Base-by-base conservation (phyloP, 2,329 filamentous ascomycete genomes). In the Talaromyces sp. region DNA sequence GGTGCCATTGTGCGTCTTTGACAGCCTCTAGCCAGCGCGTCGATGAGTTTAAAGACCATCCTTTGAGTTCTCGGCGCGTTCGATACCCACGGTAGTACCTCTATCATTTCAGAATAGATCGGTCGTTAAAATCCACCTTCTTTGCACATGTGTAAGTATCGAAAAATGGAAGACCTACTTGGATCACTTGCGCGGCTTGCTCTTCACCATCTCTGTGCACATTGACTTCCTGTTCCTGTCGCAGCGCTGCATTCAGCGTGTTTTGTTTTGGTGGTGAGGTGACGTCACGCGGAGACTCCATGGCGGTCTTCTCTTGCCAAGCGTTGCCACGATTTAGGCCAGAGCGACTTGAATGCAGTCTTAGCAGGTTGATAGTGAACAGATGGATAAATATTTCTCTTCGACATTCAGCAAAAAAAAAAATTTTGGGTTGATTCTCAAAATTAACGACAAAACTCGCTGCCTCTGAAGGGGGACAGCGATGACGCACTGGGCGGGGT, bases 1-100 rank as follows among this genome's bases (percentile, higher is more conserved):
- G 77, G 36, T 78, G 79, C 76, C 84, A 87, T 72, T 81, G 78
- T 14, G 84, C 85, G 80, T 84, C 82, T 72, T 80, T 81, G 59
- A 85, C 71, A 50, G 80, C 81, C 76, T 61, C 63, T 4, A 62
- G 34, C 64, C 59, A 64, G 27, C 64, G 53, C 7, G 62, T 65
- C 9, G 64, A 59, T 9, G 63, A 59, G 33, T 58, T 36, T 4
- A 65, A 36, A 28, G 57, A 59, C 56, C 57, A 61, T 42, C 64
- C 59, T 53, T 64, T 54, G 51, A 64, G 57, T 52, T 64, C 59
- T 53, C 64, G 62, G 44, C 59, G 57, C 28, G 64, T 61, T 28
- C 60, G 56, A 47, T 64, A 59, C 10, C 64, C 63, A 34, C 64
- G 63, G 36, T 65, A 65, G 30, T 60, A 59, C 31, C 62, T 64